Evolutionary conservation across 148 eudicot species (phyloP).

Genomic region (Vaccinium myrtillus): DNA sequence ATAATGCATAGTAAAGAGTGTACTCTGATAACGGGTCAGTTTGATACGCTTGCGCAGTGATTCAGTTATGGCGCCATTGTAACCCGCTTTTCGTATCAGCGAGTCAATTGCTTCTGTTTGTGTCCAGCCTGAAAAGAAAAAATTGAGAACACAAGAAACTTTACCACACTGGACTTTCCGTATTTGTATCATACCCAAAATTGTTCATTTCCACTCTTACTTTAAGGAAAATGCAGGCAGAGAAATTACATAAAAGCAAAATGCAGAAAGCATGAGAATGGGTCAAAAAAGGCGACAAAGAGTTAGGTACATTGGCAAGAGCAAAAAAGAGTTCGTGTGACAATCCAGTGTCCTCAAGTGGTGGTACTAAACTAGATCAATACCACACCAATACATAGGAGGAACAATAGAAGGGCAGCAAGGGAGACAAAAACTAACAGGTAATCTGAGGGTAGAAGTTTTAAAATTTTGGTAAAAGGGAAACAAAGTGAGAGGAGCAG

Average conservation of each 20-base stretch:
- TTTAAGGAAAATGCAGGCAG: not conserved
- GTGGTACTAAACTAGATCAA: not conserved
- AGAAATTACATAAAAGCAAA: not conserved
- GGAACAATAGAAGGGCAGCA: not conserved
- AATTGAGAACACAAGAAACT: not conserved
- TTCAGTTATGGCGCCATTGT: constrained; percentile 65
- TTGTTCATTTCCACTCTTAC: not conserved
- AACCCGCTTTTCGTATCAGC: constrained; percentile 77
- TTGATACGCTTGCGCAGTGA: constrained; percentile 58
- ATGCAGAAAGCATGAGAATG: not conserved
- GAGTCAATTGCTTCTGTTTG: constrained; percentile 79
- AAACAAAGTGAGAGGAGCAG: not conserved
- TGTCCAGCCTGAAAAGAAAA: constrained; percentile 72
- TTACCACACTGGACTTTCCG: not conserved
- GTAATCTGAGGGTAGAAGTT: not conserved
- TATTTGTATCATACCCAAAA: not conserved
- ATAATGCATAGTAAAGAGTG: constrained; percentile 70
- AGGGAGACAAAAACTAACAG: not conserved
- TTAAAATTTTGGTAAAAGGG: not conserved
- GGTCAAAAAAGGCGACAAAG: not conserved
- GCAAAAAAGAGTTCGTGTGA: not conserved
- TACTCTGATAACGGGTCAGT: constrained; percentile 88
- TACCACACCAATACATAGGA: not conserved
- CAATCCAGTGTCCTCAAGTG: not conserved
- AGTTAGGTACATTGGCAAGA: not conserved